Base-by-base conservation (phyloP, 2,329 filamentous ascomycete species). In the Tympanopsis confertula region DNA sequence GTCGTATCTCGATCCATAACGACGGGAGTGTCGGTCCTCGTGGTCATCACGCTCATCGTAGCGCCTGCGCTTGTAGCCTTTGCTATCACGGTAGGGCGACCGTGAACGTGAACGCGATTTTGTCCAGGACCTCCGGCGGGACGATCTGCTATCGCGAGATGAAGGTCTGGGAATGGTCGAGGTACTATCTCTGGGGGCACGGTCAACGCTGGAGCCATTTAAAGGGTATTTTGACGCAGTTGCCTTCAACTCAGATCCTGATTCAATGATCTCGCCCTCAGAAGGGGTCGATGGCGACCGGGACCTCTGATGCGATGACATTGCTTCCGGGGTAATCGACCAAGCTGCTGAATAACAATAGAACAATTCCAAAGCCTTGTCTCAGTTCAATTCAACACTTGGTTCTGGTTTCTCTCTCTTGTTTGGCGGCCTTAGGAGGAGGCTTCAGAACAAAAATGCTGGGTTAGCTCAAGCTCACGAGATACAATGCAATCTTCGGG, bases 211-310 rank as follows among this genome's bases (percentile, higher is more conserved):
- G 62, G 52, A 66, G 65, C 65, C 63, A 66, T 64, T 66, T 54
- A 63, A 51, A 55, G 58, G 59, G 60, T 57, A 56, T 58, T 63
- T 61, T 63, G 66, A 68, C 63, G 62, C 69, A 71, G 67, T 72
- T 74, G 71, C 71, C 71, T 76, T 76, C 30, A 18, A 12, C 62
- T 71, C 69, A 62, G 64, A 66, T 54, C 65, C 65, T 62, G 68
- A 68, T 57, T 70, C 68, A 53, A 68, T 54, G 50, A 72, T 68
- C 57, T 75, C 71, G 58, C 71, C 70, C 58, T 75, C 69, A 47
- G 65, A 68, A 47, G 67, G 66, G 50, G 61, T 66, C 50, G 68
- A 33, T 33, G 30, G 30, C 10, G 30, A 33, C 30, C 59, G 10
- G 7, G 30, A 33, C 30, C 30, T 33, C 55, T 41, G 62, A 59